A percentile compares a stretch with the other conserved stretches of the same genome.
phyloP scores from a whole-genome alignment of 176 grass and related monocot species.

The Puya raimondii region DNA sequence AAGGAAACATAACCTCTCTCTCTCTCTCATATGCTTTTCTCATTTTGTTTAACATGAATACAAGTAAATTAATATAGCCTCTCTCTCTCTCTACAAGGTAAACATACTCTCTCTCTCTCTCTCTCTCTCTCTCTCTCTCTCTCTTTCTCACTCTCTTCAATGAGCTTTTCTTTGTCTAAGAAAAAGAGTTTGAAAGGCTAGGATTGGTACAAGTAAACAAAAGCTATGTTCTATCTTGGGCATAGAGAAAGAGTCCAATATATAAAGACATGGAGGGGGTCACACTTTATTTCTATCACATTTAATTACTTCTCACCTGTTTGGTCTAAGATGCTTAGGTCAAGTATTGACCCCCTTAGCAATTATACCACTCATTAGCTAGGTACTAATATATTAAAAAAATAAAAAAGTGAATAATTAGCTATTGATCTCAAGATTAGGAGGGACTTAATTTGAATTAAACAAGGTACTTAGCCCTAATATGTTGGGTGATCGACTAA shows the following conservation, averaged over 20 bases:
- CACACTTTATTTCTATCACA: background rate
- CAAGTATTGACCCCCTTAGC: background rate
- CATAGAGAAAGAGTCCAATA: slow-evolving; percentile 8
- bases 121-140: background rate
- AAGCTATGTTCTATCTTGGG: background rate
- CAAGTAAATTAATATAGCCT: no score
- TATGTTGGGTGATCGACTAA: no score
- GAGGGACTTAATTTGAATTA: no score
- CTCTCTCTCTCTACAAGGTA: background rate
- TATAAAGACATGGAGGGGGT: background rate
- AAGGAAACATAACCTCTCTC: no score
- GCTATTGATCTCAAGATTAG: no score
- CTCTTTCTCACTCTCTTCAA: background rate
- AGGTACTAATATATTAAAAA: background rate
- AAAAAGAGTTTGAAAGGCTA: slow-evolving; percentile 1
- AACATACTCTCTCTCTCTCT: background rate
- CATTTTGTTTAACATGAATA: no score
- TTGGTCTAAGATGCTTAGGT: background rate
- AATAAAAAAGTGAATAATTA: no score
- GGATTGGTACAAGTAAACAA: background rate
- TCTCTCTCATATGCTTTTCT: no score
- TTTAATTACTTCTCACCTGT: background rate
- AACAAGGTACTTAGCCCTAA: no score
- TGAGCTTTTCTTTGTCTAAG: background rate
- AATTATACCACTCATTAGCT: background rate